phyloP scores from a whole-genome alignment of 2,329 filamentous ascomycete species.

The Ascochyta viciae-villosae region DNA sequence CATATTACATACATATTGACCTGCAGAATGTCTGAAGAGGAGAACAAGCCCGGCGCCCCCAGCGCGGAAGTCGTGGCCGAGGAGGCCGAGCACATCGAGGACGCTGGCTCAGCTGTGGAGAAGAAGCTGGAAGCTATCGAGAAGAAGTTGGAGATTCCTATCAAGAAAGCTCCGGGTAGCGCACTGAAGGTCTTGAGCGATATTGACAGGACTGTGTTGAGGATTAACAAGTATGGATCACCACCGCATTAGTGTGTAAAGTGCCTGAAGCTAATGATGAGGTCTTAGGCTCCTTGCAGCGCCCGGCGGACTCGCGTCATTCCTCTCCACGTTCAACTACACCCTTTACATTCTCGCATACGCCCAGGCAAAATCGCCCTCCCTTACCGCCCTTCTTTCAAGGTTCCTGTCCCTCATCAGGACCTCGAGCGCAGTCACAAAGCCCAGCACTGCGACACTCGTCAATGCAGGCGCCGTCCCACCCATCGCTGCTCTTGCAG shows the following conservation, averaged over 20 bases:
- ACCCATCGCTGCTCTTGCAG: conserved; percentile 44
- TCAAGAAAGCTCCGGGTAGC: conserved; percentile 28
- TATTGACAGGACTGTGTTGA: conserved; percentile 50
- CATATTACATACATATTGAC: conserved; percentile 12
- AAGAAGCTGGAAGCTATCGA: conserved; percentile 17
- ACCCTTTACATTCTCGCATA: conserved; percentile 55
- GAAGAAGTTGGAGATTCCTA: conserved; percentile 19
- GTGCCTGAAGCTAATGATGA: conserved; percentile 11
- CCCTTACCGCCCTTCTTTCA: conserved; percentile 37
- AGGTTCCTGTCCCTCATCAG: conserved; percentile 45
- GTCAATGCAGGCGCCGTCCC: conserved; percentile 40
- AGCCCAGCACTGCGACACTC: conserved; percentile 33
- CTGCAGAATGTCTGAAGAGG: conserved; percentile 47
- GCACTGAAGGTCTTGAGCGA: conserved; percentile 42
- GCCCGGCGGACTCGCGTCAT: conserved; percentile 53
- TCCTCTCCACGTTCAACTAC: conserved; percentile 58
- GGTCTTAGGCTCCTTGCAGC: conserved; percentile 50
- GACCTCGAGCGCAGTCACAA: conserved; percentile 35
- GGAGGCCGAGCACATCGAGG: conserved; percentile 26
- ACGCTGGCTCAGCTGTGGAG: conserved; percentile 14
- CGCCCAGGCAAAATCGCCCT: conserved; percentile 49
- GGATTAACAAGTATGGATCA: conserved; percentile 52
- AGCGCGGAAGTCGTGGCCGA: conserved; percentile 41
- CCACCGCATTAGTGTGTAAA: neutral
- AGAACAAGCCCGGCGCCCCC: conserved; percentile 47